phyloP scores from a whole-genome alignment of 306 rosid genomes.

The Cicer arietinum region DNA sequence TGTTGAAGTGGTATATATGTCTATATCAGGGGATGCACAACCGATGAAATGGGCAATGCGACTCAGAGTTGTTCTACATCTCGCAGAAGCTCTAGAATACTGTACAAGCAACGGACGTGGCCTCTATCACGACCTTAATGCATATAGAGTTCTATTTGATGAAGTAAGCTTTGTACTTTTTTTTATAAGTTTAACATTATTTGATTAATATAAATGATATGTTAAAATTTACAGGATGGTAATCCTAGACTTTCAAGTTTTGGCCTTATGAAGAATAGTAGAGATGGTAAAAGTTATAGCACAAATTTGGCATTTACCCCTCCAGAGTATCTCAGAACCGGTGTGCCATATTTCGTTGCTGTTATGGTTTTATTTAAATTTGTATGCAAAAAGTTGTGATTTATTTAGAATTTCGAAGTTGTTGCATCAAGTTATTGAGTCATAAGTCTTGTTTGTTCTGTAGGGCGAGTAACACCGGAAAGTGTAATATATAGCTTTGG shows the following conservation, averaged over 20 bases:
- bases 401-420: background rate
- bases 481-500: conserved; percentile 87
- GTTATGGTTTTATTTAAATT: conserved; percentile 7
- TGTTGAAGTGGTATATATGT: conserved; percentile 43
- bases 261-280: conserved; percentile 84
- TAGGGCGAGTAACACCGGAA: conserved; percentile 85
- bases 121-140: conserved; percentile 86
- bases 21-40: conserved; percentile 68
- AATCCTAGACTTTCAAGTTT: conserved; percentile 83
- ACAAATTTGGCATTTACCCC: conserved; percentile 90
- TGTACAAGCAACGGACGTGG: conserved; percentile 79
- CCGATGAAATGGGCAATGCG: conserved; percentile 87
- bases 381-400: conserved; percentile 2
- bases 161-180: conserved; percentile 55
- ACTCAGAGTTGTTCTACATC: conserved; percentile 82
- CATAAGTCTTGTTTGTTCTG: conserved; percentile 30
- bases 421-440: background rate
- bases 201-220: conserved; percentile 39
- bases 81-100: conserved; percentile 85
- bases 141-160: conserved; percentile 79
- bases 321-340: conserved; percentile 86
- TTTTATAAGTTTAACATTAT: conserved; percentile 19
- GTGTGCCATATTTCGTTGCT: conserved; percentile 43
- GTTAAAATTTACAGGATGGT: conserved; percentile 66
- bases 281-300: conserved; percentile 87